phyloP scores from a whole-genome alignment of 2,329 filamentous ascomycete genomes.

The Aspergillus pseudoviridinutans region DNA sequence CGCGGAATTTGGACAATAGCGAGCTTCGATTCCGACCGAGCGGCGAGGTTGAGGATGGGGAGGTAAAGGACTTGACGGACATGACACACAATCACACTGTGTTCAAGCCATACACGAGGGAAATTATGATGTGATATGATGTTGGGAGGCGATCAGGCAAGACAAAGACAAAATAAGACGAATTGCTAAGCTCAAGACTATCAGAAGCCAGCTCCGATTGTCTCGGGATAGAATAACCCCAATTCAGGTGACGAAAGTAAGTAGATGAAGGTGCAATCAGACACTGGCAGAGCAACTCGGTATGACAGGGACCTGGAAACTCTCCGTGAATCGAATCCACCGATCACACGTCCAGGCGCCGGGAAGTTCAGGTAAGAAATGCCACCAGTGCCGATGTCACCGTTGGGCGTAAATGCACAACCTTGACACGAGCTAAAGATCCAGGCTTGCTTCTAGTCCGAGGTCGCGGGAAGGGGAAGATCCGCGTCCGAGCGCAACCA shows the following conservation, averaged over 20 bases:
- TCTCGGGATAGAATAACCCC: neutral
- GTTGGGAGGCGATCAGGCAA: neutral
- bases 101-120: slow-evolving; percentile 32
- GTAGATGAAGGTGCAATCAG: neutral
- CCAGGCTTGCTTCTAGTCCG: neutral
- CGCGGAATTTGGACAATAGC: slow-evolving; percentile 53
- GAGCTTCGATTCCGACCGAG: slow-evolving; percentile 40
- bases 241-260: neutral
- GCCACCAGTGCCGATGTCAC: slow-evolving; percentile 10
- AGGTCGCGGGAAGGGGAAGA: neutral
- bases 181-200: neutral
- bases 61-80: slow-evolving; percentile 36
- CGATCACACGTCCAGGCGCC: slow-evolving; percentile 1
- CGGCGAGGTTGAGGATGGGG: slow-evolving; percentile 30
- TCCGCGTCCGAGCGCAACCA: neutral
- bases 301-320: neutral
- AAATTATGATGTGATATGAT: neutral
- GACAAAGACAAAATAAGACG: neutral
- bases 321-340: neutral
- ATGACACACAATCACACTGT: slow-evolving; percentile 34
- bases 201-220: neutral
- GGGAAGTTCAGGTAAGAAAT: slow-evolving; percentile 2
- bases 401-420: slow-evolving; percentile 20
- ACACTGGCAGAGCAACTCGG: neutral
- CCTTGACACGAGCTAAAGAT: neutral